Evolutionary conservation across 2,329 filamentous ascomycete genomes (phyloP).

Genomic region (Colletotrichum siamense): DNA sequence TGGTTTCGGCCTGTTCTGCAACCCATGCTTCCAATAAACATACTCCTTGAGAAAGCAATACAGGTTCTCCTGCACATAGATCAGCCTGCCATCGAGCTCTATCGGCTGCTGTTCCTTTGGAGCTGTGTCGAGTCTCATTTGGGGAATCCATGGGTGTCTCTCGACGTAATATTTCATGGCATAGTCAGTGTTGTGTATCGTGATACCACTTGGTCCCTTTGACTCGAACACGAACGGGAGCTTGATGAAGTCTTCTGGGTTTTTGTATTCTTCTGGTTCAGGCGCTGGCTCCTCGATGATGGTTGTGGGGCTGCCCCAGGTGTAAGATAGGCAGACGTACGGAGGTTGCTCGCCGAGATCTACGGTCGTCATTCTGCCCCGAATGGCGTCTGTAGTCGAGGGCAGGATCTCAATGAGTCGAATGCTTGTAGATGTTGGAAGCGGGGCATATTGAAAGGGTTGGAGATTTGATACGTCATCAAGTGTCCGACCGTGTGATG

Average conservation of each 20-base stretch:
- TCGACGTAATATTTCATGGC: neutral
- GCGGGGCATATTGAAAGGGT: neutral
- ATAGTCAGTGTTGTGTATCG: neutral
- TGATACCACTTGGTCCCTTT: rapidly evolving
- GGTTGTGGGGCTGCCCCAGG: neutral
- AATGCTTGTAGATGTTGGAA: neutral
- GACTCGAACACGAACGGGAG: neutral
- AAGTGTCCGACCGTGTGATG: neutral
- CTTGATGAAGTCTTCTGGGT: neutral
- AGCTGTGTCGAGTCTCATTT: neutral
- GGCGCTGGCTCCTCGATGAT: neutral
- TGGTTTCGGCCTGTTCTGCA: rapidly evolving
- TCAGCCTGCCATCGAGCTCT: rapidly evolving
- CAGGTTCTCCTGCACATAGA: neutral
- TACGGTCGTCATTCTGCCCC: neutral
- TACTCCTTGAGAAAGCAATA: neutral
- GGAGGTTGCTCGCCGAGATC: neutral
- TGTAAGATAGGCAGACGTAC: neutral
- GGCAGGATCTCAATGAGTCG: neutral
- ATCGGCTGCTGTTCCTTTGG: neutral
- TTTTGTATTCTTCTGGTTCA: neutral
- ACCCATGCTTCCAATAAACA: neutral
- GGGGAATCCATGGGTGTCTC: neutral
- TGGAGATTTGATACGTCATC: neutral
- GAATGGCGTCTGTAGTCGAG: neutral